These are phyloP conservation scores for Pyracantha coccinea DNA, from an alignment of 331 rosid genomes.

Conservation along the genomic window DNA sequence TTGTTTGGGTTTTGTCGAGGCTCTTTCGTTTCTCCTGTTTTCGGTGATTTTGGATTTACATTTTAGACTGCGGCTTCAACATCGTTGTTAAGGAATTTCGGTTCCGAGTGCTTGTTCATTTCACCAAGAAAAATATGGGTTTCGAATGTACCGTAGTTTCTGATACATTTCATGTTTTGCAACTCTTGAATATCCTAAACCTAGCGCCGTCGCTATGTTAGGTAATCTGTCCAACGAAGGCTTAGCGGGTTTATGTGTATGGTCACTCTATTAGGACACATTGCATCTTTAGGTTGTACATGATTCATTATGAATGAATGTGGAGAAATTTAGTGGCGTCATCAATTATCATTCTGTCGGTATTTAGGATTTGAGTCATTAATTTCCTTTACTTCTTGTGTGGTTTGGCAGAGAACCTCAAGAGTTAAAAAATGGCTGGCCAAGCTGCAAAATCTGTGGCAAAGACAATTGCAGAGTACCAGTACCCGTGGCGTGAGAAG, in stretches of 20 bases:
- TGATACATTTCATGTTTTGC: not conserved
- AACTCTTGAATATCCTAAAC: not conserved
- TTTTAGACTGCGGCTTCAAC: not conserved
- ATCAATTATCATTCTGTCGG: not conserved
- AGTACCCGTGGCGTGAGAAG: slow-evolving; percentile 88
- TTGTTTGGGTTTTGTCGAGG: not conserved
- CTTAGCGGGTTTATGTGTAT: not conserved
- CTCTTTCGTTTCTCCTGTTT: not conserved
- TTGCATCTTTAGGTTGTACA: not conserved
- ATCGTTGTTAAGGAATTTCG: not conserved
- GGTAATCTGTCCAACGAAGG: not conserved
- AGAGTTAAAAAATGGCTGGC: slow-evolving; percentile 39
- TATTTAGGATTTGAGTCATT: too few species aligned
- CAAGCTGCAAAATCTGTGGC: slow-evolving; percentile 44
- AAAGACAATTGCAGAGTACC: slow-evolving; percentile 52
- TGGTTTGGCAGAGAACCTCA: slow-evolving; percentile 8
- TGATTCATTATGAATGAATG: not conserved
- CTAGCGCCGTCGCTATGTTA: too few species aligned
- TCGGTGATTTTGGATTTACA: not conserved
- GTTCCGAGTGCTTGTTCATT: not conserved
- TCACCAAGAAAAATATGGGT: not conserved
- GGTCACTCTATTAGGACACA: not conserved
- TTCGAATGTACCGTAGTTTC: not conserved
- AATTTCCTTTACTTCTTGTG: not conserved
- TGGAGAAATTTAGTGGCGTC: not conserved